Conservation (phyloP, 192 early-diverging fungal species). For the Entomortierella chlamydospora region DNA sequence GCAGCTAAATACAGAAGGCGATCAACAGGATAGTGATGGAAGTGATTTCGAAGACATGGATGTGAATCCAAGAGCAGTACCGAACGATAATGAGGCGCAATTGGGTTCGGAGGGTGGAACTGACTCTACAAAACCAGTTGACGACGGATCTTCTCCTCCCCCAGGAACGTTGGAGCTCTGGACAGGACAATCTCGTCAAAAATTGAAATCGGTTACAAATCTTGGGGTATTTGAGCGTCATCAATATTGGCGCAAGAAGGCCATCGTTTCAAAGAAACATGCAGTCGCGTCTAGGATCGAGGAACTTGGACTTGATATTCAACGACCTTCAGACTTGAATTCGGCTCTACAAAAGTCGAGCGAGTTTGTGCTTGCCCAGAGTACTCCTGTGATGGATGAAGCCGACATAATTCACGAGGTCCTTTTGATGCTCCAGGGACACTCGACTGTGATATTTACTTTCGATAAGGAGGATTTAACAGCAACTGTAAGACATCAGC, state of each 20-base stretch:
- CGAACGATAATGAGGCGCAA: neutral
- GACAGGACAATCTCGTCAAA: neutral
- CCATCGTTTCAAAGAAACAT: neutral
- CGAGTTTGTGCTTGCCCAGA: constrained; percentile 1
- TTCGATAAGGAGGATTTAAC: neutral
- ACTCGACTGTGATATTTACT: constrained; percentile 22
- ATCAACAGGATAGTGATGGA: constrained; percentile 6
- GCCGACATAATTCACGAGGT: constrained; percentile 39
- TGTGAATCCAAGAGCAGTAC: constrained; percentile 15
- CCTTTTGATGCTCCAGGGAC: constrained; percentile 30
- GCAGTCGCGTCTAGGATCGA: too few species aligned
- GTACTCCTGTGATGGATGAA: constrained; percentile 28
- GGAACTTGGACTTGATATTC: constrained; percentile 16
- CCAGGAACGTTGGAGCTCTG: constrained; percentile 1
- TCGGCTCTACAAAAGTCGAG: neutral
- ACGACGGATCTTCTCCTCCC: neutral
- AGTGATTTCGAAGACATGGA: constrained; percentile 53
- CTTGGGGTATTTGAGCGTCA: constrained; percentile 13
- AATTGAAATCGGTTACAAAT: neutral
- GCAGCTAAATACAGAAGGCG: neutral
- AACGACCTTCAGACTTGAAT: constrained; percentile 8
- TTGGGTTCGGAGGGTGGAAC: neutral
- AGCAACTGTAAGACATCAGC: neutral
- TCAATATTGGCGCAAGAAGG: constrained; percentile 24
- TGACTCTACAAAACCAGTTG: neutral